These are phyloP conservation scores for Metrosideros polymorpha DNA, from an alignment of 441 rosid species.

Conservation along the genomic window DNA sequence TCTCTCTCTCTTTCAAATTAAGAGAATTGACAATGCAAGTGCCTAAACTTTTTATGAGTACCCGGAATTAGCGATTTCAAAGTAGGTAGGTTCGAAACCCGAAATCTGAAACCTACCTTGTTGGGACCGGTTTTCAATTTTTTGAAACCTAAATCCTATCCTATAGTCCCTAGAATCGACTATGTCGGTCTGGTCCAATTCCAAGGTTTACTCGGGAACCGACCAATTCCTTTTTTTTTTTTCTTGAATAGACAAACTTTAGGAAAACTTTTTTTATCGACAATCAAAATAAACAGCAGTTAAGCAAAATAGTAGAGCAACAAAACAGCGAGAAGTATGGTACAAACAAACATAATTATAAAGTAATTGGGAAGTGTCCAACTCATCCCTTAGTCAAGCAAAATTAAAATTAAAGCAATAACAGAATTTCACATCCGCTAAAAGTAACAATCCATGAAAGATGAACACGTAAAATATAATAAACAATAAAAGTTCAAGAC, in stretches of 20 bases:
- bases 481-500: background rate
- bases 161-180: background rate
- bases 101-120: accelerated
- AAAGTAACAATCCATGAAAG: background rate
- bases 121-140: accelerated
- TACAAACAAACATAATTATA: background rate
- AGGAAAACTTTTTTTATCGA: background rate
- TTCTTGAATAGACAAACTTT: background rate
- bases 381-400: background rate
- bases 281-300: background rate
- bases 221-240: background rate
- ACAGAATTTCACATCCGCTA: background rate
- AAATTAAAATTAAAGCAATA: background rate
- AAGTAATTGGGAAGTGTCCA: no score
- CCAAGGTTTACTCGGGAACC: background rate
- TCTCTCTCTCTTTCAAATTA: background rate
- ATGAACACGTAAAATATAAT: background rate
- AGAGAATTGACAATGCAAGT: background rate
- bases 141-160: background rate
- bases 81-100: background rate
- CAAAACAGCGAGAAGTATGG: background rate
- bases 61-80: background rate
- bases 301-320: background rate
- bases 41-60: background rate
- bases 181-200: accelerated